phyloP scores from a whole-genome alignment of 768 basidiomycete genomes.

The Suillus cothurnatus region DNA sequence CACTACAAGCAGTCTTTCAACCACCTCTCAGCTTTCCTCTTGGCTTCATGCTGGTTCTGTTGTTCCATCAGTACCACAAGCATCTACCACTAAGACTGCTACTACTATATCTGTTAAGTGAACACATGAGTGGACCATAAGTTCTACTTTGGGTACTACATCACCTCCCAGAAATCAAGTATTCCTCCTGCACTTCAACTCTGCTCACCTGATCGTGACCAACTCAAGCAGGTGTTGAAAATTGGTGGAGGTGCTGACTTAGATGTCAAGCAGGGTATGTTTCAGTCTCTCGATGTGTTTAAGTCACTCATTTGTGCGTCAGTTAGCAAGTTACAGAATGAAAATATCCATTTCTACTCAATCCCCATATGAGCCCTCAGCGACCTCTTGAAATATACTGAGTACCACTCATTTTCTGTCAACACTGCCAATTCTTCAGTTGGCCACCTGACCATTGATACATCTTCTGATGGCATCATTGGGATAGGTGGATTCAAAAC shows the following conservation, averaged over 20 bases:
- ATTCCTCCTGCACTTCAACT: neutral
- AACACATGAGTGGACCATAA: neutral
- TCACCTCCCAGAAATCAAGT: neutral
- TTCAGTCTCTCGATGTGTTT: neutral
- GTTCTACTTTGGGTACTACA: neutral
- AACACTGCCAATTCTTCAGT: neutral
- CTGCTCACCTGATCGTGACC: neutral
- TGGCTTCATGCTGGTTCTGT: too few species aligned
- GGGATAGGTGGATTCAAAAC: conserved; percentile 9
- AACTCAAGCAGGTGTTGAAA: neutral
- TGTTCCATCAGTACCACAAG: neutral
- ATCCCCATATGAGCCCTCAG: neutral
- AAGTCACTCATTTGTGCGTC: neutral
- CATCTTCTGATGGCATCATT: neutral
- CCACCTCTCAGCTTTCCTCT: too few species aligned
- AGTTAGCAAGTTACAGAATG: neutral
- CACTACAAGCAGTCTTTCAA: neutral
- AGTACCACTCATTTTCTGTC: neutral
- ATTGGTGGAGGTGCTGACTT: neutral
- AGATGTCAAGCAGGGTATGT: neutral
- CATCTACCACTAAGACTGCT: too few species aligned
- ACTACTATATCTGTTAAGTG: neutral
- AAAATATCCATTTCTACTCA: neutral
- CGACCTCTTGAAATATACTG: neutral
- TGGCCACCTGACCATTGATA: neutral